Evolutionary conservation across 345 rosid species (phyloP).

Genomic region (Tarenaya hassleriana): DNA sequence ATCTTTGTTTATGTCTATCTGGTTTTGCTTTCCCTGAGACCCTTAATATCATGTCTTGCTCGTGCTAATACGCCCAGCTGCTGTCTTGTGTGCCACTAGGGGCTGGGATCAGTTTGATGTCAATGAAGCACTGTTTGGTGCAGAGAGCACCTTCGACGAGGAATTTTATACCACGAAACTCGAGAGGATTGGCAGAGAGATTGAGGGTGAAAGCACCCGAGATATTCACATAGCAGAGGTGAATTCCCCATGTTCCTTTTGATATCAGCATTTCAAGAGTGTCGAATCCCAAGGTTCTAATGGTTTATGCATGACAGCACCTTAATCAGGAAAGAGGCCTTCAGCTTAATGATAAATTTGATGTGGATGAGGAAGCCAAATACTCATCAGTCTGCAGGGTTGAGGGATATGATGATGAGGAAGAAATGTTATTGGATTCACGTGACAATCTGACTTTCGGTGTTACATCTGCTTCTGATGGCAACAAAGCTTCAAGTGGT

Average conservation of each 20-base stretch:
- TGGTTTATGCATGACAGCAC: constrained; percentile 18
- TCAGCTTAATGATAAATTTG: constrained; percentile 47
- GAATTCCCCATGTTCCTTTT: constrained; percentile 17
- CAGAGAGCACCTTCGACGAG: constrained; percentile 77
- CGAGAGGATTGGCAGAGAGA: constrained; percentile 85
- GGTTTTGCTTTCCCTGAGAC: constrained; percentile 17
- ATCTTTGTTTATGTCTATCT: constrained; percentile 12
- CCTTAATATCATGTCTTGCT: background rate
- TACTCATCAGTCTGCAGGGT: constrained; percentile 72
- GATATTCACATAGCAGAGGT: constrained; percentile 97
- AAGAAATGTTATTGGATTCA: constrained; percentile 53
- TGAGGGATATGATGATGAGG: constrained; percentile 51
- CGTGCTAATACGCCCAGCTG: constrained; percentile 19
- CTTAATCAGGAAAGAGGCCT: constrained; percentile 77
- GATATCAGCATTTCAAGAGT: background rate
- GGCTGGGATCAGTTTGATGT: constrained; percentile 86
- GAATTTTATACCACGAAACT: constrained; percentile 89
- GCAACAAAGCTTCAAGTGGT: constrained; percentile 31
- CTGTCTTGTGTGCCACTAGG: constrained; percentile 30
- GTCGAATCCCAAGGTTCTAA: constrained; percentile 1
- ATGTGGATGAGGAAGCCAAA: constrained; percentile 77
- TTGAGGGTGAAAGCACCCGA: constrained; percentile 72
- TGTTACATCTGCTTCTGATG: constrained; percentile 36
- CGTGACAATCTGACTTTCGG: constrained; percentile 56
- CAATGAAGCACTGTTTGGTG: constrained; percentile 74